Base-by-base conservation (phyloP, 2,329 filamentous ascomycete genomes). In the Fusarium nurragi region DNA sequence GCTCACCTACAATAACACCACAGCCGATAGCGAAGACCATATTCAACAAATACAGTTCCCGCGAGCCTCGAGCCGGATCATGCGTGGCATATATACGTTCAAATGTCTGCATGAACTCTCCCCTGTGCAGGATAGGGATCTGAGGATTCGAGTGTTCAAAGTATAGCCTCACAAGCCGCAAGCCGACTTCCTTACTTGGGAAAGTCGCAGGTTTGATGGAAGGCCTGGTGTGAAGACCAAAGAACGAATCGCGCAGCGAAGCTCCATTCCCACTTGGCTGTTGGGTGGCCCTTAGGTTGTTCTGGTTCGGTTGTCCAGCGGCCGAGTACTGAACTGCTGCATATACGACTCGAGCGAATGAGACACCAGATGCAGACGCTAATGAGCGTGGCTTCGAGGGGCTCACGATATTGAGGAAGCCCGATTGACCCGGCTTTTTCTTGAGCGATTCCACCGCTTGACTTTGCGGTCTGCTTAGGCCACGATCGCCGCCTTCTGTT, bases 101-200 rank as follows among this genome's bases (percentile, higher is more conserved):
- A 74, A 97, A 91, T 79, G 97, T 88, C 41, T 90, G 86, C 89
- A 93, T 93, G 73, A 97, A 98, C 70, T 97, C 93, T 28, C 86
- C 89, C 34, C 92, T 88, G 74, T 98, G 94, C 46, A 98, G 81
- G 39, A 97, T 93, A 0, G 94, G 94, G 66, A 97, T 96, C 77
- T 98, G 94, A 6, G 94, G 94, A 75, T 98, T 98, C 2, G 94
- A 93, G 75, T 97, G 92, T 78, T 97, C 93, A 76, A 98, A 98
- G 76, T 97, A 98, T 34, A 97, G 84, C 52, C 88, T 86, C 34
- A 92, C 89, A 18, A 98, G 83, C 59, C 88, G 86, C 52, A 86
- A 78, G 1, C 89, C 94, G 4, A 97, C 81, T 28, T 91, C 87
- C 64, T 86, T 88, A 64, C 91, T 88, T 0, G 95, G 95, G 70